Base-by-base conservation (phyloP, 78 protist species). In the Diacronema lutheri region DNA sequence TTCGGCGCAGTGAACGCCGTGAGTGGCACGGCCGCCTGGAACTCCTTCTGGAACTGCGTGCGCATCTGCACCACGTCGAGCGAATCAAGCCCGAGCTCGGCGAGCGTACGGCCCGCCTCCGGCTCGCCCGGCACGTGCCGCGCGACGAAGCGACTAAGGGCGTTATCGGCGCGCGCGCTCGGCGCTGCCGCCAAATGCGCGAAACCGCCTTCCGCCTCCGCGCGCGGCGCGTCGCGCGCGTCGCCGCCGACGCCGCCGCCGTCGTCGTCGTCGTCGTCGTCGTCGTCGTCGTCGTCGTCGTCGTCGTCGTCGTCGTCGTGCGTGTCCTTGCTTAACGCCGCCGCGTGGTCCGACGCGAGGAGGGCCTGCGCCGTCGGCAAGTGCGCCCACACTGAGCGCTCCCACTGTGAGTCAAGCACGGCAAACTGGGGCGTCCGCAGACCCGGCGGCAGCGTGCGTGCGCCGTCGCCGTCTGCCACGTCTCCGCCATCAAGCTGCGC, bases 61-160 rank as follows among this genome's bases (percentile, higher is more conserved):
- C 87, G 77, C 79, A 83, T 57, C 60, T 83, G 87, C 58, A 83
- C 87, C n/a, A 55, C 33, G 79, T 83, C 87, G 29, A 83, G 79
- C 60, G 87, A 83, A 78, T 83, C 87, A 31, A 83, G 87, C 41
- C 87, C 87, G 64, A 83, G 87, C 29, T 26, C 66, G 4, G 57
- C 33, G 57, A 71, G 79, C 4, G 35, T 0, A 21, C 16, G 0
- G n/a, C 1, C 14, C 37, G 31, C n/a, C 31, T 41, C 35, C 79
- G 55, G 50, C 50, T 44, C 50, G 16, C 50, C 50, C 7, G 50
- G 50, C 16, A 44, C 7, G 50, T 9, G 7, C 16, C 50, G 50
- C 50, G 3, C 50, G 50, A 44, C 3, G 50, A 44, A 44, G 50
- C 16, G 16, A 7, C 16, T 7, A 7, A 44, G 50, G 50, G 3